phyloP scores from a whole-genome alignment of 768 basidiomycete species.

The Hericium rajendrae region DNA sequence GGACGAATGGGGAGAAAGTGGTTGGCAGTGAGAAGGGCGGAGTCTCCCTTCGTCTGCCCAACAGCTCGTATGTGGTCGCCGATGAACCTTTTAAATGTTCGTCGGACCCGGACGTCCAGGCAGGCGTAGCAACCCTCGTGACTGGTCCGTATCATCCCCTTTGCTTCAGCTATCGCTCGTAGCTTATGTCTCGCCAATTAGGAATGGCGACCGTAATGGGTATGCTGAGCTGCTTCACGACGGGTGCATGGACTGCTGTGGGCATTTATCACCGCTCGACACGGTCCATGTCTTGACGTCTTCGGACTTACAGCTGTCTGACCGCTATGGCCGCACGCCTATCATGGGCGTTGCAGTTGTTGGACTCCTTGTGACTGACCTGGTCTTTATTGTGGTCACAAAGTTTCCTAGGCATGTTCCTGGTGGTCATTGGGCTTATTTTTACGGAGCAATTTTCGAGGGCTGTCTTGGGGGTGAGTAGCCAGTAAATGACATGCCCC shows the following conservation, averaged over 20 bases:
- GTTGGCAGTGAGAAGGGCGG: too few species aligned
- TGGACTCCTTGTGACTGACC: neutral
- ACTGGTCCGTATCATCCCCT: neutral
- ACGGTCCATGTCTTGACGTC: neutral
- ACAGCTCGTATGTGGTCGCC: neutral
- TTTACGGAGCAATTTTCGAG: neutral
- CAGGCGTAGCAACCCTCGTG: neutral
- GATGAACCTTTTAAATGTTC: neutral
- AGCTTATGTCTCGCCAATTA: neutral
- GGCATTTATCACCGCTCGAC: neutral
- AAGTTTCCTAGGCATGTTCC: neutral
- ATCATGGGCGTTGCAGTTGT: neutral
- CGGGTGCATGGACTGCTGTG: slow-evolving; percentile 1
- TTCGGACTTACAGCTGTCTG: neutral
- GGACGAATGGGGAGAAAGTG: neutral
- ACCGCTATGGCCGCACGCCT: slow-evolving; percentile 2
- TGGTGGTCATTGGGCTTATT: neutral
- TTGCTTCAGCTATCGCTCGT: neutral
- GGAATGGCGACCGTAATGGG: neutral
- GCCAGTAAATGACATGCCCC: neutral
- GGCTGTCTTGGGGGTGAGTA: slow-evolving; percentile 3
- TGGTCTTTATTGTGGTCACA: neutral
- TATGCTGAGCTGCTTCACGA: neutral
- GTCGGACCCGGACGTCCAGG: neutral
- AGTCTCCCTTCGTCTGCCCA: too few species aligned